Evolutionary conservation across 345 rosid species (phyloP), one percentile per base, ranked within the genome.

Genomic region (Rhodomyrtus tomentosa): DNA sequence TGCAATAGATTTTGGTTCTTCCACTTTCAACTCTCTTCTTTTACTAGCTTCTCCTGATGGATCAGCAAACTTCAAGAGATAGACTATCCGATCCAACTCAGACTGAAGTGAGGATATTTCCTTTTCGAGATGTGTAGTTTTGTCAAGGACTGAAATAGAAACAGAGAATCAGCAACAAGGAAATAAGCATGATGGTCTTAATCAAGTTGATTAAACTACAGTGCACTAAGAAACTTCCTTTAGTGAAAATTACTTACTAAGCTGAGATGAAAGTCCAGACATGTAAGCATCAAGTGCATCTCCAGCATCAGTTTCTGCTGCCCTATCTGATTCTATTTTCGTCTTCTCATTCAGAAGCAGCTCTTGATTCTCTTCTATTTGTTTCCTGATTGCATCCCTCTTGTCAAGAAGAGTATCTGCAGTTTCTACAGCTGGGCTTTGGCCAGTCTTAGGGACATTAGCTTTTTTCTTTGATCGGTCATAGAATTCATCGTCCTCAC

Each of bases 401-500:
- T 97, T 95, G 81, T 95, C 96, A 87, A 95, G 92, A 89, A 97
- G 98, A 84, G 95, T 91, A 85, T 95, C 99, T 21, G 93, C 99
- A 42, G 99, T 97, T 91, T 97, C 99, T 51, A 95, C 55, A 29
- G 95, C 86, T 84, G 88, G 94, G 87, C 81, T 88, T 90, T 95
- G 95, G 82, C 89, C 89, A 82, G 85, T 89, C 87, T 93, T 92
- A 85, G 87, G 87, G n/a, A 81, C 72, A 45, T 90, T 87, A 45
- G 89, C 88, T 84, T 92, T 95, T 89, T 93, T 94, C 91, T 95
- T 95, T 29, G 99, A 93, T 87, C 98, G 99, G 88, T 97, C 99
- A 88, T 95, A 97, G 90, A 95, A 97, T 82, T 97, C 99, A 88
- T 95, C 99, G 85, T 97, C 99, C 83, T 93, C 98, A 76, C 98